Conservation (phyloP, 495 filamentous ascomycete species). For the Hypoxylon intermedium region DNA sequence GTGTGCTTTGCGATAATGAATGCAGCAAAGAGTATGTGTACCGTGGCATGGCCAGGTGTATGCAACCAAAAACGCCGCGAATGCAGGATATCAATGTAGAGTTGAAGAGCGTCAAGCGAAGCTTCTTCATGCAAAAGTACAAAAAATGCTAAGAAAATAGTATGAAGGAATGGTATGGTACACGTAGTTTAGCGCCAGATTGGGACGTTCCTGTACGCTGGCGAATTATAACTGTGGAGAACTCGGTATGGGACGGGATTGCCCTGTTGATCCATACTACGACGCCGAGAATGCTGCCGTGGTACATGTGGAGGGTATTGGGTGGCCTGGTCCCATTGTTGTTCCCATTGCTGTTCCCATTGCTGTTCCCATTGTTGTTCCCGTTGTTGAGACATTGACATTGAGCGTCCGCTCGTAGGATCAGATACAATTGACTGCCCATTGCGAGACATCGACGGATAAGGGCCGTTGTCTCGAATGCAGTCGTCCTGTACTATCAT, state of each 20-base stretch:
- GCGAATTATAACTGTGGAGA: slow-evolving; percentile 58
- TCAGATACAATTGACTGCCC: slow-evolving; percentile 41
- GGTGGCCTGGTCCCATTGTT: slow-evolving; percentile 40
- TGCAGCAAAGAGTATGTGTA: background rate
- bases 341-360: too few relatives aligned
- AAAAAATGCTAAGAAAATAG: background rate
- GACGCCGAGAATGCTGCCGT: slow-evolving; percentile 48
- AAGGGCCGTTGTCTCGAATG: slow-evolving; percentile 31
- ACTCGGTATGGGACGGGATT: slow-evolving; percentile 49
- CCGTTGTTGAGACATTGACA: slow-evolving; percentile 33
- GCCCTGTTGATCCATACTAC: slow-evolving; percentile 45
- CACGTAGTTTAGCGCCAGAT: slow-evolving; percentile 50
- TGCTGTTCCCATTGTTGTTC: too few relatives aligned
- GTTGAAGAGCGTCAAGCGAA: slow-evolving; percentile 1
- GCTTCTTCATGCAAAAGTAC: slow-evolving; percentile 1
- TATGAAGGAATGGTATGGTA: background rate
- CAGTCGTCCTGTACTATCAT: slow-evolving; percentile 24
- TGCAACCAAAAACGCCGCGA: slow-evolving; percentile 25
- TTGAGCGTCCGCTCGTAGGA: slow-evolving; percentile 44
- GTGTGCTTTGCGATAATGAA: slow-evolving; percentile 21
- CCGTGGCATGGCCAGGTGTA: slow-evolving; percentile 7
- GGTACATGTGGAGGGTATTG: slow-evolving; percentile 43
- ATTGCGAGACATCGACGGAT: slow-evolving; percentile 49
- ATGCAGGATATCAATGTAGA: slow-evolving; percentile 31
- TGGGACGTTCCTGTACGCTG: slow-evolving; percentile 53